Evolutionary conservation across 768 basidiomycete species (phyloP).

Genomic region (Tulasnella sp.): DNA sequence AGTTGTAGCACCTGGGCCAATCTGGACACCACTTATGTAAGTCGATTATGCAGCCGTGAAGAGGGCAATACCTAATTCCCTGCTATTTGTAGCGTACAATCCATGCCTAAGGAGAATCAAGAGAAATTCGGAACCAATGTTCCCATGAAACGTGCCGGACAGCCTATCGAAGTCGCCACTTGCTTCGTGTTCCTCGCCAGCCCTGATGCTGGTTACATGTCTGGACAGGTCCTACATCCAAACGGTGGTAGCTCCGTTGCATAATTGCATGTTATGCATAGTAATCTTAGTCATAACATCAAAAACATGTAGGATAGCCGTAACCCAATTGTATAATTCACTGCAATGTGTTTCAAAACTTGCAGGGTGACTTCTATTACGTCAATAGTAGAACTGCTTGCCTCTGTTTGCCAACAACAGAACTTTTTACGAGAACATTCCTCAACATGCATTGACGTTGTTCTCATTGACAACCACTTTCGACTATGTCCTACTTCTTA

Average conservation of each 20-base stretch:
- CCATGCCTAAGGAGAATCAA: slow-evolving; percentile 29
- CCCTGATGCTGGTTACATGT: slow-evolving; percentile 37
- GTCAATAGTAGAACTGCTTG: too few relatives aligned
- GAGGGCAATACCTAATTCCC: slow-evolving; percentile 11
- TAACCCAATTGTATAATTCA: too few relatives aligned
- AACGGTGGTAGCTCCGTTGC: slow-evolving; percentile 18
- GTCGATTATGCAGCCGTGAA: not conserved
- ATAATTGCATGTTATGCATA: too few relatives aligned
- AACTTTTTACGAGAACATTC: too few relatives aligned
- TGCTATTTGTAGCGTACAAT: slow-evolving; percentile 22
- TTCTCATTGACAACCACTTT: too few relatives aligned
- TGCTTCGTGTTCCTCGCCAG: slow-evolving; percentile 37
- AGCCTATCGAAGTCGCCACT: slow-evolving; percentile 40
- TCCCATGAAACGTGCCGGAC: slow-evolving; percentile 38
- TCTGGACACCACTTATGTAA: slow-evolving; percentile 37
- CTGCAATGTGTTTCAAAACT: too few relatives aligned
- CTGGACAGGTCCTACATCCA: slow-evolving; percentile 22
- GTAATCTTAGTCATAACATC: too few relatives aligned
- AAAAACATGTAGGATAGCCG: too few relatives aligned
- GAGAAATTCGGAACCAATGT: slow-evolving; percentile 25
- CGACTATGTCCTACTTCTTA: slow-evolving; percentile 72
- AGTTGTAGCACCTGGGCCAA: slow-evolving; percentile 33
- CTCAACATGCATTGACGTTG: too few relatives aligned
- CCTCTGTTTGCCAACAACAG: too few relatives aligned
- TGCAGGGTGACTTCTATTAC: too few relatives aligned